phyloP scores from a whole-genome alignment of 2,329 filamentous ascomycete species.

The Ceratocystis cacaofunesta region DNA sequence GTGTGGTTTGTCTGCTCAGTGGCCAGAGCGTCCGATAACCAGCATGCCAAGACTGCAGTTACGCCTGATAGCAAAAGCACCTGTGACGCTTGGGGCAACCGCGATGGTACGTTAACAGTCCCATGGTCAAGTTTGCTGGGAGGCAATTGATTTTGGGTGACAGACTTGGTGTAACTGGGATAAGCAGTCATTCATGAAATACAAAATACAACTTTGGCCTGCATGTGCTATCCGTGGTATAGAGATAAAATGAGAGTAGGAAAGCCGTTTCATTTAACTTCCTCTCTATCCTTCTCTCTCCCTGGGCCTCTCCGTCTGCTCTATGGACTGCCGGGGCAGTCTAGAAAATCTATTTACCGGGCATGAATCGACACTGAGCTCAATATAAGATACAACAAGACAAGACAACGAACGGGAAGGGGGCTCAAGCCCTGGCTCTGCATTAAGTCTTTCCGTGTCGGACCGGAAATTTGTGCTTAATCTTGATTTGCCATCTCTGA shows the following conservation, averaged over 20 bases:
- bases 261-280: no score
- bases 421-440: no score
- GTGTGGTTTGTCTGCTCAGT: background rate
- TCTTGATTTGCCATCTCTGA: background rate
- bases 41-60: background rate
- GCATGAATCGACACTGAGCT: no score
- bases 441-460: background rate
- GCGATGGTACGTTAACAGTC: background rate
- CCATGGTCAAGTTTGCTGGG: background rate
- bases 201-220: background rate
- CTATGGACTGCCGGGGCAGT: no score
- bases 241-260: no score
- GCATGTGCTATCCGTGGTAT: background rate
- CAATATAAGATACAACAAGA: no score
- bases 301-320: no score
- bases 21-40: background rate
- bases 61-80: background rate
- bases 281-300: no score
- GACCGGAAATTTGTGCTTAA: background rate
- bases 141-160: background rate
- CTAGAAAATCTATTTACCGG: no score
- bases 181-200: background rate
- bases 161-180: background rate
- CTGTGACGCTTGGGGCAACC: background rate
- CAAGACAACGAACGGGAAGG: no score